Base-by-base conservation (phyloP, 2,329 filamentous ascomycete species). In the Cercospora sesami region DNA sequence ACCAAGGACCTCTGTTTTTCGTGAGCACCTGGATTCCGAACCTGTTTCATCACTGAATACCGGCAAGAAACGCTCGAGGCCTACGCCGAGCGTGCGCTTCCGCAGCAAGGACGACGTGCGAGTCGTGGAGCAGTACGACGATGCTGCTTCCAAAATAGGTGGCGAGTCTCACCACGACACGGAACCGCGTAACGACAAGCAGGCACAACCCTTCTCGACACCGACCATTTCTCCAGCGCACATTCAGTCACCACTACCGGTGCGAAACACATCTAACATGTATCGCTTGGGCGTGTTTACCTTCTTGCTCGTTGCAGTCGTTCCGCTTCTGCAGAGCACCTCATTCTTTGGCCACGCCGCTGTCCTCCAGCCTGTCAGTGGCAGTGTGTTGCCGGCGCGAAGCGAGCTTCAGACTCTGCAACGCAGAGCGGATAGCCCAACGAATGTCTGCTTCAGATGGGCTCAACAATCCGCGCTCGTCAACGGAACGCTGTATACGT, bases 401-500 rank as follows among this genome's bases (percentile, higher is more conserved):
- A 64, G n/a, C 63, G 65, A 55, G 64, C 63, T 26, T 31, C 68
- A n/a, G 59, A 53, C 67, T 26, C 57, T 72, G n/a, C 63, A 66
- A 65, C 76, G 77, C 45, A 45, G 71, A 63, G 69, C 69, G 36
- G 69, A 58, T 36, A 87, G 82, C 70, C 80, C 84, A 2, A 87
- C 85, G 2, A 81, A 86, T 71, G 82, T 89, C 14, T 91, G 90
- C 75, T 84, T 85, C 64, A 81, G 89, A 76, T 92, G 88, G 88
- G 86, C 86, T 18, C 86, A 89, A 63, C 89, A 91, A 78, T 85
- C 83, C 69, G 87, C 91, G 3, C 77, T 91, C 39, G 83, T 94
- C 16, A 93, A 93, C 71, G 91, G 90, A 14, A 93, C 90, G 0
- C 75, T 93, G 3, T 94, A 92, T 76, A 85, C 92, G 64, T 94